Evolutionary conservation across 345 rosid genomes (phyloP).

Genomic region (Linum trigynum): DNA sequence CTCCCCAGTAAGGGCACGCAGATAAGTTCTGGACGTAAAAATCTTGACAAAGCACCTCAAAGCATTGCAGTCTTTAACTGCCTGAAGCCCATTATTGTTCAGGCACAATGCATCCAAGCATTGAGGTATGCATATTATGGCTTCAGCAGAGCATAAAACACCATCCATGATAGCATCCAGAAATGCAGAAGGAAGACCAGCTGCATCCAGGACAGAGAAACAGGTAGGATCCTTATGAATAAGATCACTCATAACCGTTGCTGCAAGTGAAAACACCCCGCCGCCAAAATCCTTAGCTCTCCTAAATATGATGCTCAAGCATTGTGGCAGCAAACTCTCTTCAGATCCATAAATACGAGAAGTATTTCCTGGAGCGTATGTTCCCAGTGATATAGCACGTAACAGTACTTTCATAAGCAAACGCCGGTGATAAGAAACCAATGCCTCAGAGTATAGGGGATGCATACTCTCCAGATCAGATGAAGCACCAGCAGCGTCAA

Average conservation of each 20-base stretch:
- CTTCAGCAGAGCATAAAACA: conserved; percentile 77
- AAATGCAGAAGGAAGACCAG: conserved; percentile 87
- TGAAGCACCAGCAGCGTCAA: conserved; percentile 26
- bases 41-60: conserved; percentile 86
- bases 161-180: conserved; percentile 88
- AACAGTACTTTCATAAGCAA: conserved; percentile 70
- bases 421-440: conserved; percentile 68
- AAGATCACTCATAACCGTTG: conserved; percentile 90
- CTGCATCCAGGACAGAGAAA: conserved; percentile 72
- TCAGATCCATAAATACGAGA: conserved; percentile 71
- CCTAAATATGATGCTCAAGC: conserved; percentile 69
- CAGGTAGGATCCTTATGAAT: conserved; percentile 97
- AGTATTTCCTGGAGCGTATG: conserved; percentile 86
- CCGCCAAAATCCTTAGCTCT: conserved; percentile 94
- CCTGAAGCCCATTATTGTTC: conserved; percentile 78
- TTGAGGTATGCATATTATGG: conserved; percentile 91
- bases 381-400: conserved; percentile 89
- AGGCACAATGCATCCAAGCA: conserved; percentile 95
- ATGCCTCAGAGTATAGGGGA: conserved; percentile 72
- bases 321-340: conserved; percentile 78
- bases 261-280: conserved; percentile 93
- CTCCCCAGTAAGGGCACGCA: conserved; percentile 78
- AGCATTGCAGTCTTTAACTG: conserved; percentile 77
- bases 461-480: conserved; percentile 45
- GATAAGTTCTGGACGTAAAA: conserved; percentile 69